These are phyloP conservation scores for Panaeolus cyanescens DNA, from an alignment of 768 basidiomycete species.

Conservation along the genomic window DNA sequence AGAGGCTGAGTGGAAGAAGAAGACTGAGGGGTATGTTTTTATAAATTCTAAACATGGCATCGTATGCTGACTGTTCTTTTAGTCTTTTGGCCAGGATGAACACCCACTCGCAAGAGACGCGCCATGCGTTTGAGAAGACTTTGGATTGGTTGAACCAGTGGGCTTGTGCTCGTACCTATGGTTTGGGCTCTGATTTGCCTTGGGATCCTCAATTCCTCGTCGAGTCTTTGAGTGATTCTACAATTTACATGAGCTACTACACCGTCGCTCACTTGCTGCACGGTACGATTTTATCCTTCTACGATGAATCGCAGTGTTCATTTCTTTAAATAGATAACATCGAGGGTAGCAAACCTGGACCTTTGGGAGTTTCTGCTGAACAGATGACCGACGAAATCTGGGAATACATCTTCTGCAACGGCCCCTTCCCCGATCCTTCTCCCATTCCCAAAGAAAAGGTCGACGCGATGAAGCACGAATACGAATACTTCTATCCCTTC, in stretches of 20 bases:
- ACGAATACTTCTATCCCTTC: constrained; percentile 97
- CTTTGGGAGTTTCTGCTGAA: constrained; percentile 81
- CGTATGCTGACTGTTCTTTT: constrained; percentile 9
- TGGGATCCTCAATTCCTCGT: constrained; percentile 98
- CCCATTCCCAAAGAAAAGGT: constrained; percentile 76
- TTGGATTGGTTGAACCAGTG: constrained; percentile 96
- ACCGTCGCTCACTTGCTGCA: constrained; percentile 92
- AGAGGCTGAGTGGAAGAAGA: constrained; percentile 83
- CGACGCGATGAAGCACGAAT: constrained; percentile 86
- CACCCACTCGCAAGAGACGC: constrained; percentile 88
- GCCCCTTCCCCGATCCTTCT: constrained; percentile 69
- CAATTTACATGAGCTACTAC: constrained; percentile 98
- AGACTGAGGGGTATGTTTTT: constrained; percentile 73
- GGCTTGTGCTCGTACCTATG: constrained; percentile 99
- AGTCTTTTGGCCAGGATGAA: constrained; percentile 87
- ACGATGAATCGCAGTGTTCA: background rate
- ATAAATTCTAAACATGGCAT: constrained; percentile 1
- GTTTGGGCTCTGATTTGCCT: constrained; percentile 91
- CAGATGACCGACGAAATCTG: constrained; percentile 98
- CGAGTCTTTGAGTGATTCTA: constrained; percentile 95
- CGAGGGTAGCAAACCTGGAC: constrained; percentile 78
- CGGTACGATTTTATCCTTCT: constrained; percentile 45
- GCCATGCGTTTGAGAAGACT: constrained; percentile 88
- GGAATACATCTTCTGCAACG: constrained; percentile 89
- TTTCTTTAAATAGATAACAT: constrained; percentile 60